phyloP scores from a whole-genome alignment of 352 stramenopile species.

The Phytophthora chlamydospora region DNA sequence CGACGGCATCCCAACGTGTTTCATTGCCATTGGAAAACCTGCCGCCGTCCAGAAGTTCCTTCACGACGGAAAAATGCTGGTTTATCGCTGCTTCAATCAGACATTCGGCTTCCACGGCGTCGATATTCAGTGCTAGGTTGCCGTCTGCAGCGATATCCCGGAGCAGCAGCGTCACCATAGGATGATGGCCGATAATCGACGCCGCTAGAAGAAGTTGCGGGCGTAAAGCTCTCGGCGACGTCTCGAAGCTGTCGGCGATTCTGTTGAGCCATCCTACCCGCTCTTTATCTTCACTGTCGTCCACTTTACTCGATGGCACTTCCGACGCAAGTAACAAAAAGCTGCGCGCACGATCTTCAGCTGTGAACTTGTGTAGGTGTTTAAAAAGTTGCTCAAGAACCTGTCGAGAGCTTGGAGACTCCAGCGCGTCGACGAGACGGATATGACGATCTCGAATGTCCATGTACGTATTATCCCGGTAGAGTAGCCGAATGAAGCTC shows the following conservation, averaged over 20 bases:
- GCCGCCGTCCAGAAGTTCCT: constrained; percentile 8
- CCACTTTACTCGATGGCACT: neutral
- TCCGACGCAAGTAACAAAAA: constrained; percentile 30
- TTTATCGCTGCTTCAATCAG: constrained; percentile 28
- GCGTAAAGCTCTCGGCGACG: constrained; percentile 10
- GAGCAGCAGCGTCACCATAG: constrained; percentile 25
- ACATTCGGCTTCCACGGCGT: constrained; percentile 22
- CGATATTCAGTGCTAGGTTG: constrained; percentile 6
- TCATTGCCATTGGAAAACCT: constrained; percentile 25
- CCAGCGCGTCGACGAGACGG: constrained; percentile 17
- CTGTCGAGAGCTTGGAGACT: neutral
- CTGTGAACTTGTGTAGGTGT: constrained; percentile 18
- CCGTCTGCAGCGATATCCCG: constrained; percentile 14
- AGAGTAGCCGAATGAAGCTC: constrained; percentile 25
- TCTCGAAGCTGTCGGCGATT: constrained; percentile 19
- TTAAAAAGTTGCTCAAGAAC: constrained; percentile 25
- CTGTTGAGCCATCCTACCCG: constrained; percentile 9
- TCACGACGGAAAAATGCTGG: constrained; percentile 12
- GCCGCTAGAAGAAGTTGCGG: constrained; percentile 27
- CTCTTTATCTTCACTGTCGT: constrained; percentile 3
- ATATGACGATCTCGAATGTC: constrained; percentile 20
- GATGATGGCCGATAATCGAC: constrained; percentile 21
- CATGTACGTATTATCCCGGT: constrained; percentile 23
- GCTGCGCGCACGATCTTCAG: constrained; percentile 31
- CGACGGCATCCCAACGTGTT: constrained; percentile 14